Percentiles rank a stretch among this genome's conserved stretches.
These are phyloP conservation scores for Rossbeevera mucosa DNA, from an alignment of 768 basidiomycete species.

Conservation along the genomic window DNA sequence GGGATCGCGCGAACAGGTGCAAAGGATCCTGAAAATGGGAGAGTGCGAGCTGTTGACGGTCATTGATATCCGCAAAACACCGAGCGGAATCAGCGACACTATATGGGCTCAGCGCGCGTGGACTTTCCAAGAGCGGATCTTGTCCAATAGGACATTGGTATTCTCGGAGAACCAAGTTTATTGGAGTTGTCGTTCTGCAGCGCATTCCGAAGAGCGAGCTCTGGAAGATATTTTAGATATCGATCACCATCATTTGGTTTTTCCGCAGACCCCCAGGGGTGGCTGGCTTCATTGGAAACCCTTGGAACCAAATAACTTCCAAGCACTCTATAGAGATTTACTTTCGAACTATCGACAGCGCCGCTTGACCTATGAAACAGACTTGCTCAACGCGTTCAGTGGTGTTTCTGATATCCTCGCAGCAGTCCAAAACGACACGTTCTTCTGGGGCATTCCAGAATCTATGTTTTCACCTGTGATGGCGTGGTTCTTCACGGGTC, in stretches of 20 bases:
- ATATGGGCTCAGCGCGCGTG: too few species aligned
- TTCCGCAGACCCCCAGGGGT: neutral
- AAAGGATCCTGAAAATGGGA: constrained; percentile 8
- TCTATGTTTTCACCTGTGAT: constrained; percentile 12
- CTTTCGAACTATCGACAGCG: constrained; percentile 9
- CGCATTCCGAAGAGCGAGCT: too few species aligned
- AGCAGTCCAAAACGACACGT: constrained; percentile 8
- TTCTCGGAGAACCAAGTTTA: too few species aligned
- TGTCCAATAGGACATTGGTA: too few species aligned
- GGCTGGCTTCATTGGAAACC: neutral
- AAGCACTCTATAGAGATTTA: neutral
- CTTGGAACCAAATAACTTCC: neutral
- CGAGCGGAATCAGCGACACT: too few species aligned
- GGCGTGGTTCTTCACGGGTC: constrained; percentile 4
- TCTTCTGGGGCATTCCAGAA: constrained; percentile 15
- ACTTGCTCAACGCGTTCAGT: constrained; percentile 12
- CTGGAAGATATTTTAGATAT: constrained; percentile 5
- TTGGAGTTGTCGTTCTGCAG: too few species aligned
- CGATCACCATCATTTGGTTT: neutral
- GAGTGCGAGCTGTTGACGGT: constrained; percentile 9
- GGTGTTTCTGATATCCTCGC: constrained; percentile 13
- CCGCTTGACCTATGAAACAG: constrained; percentile 12
- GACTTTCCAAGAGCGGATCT: too few species aligned
- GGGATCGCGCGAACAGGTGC: constrained; percentile 1
- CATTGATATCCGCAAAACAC: constrained; percentile 2